Evolutionary conservation across 345 rosid species (phyloP).

Genomic region (Hevea brasiliensis): DNA sequence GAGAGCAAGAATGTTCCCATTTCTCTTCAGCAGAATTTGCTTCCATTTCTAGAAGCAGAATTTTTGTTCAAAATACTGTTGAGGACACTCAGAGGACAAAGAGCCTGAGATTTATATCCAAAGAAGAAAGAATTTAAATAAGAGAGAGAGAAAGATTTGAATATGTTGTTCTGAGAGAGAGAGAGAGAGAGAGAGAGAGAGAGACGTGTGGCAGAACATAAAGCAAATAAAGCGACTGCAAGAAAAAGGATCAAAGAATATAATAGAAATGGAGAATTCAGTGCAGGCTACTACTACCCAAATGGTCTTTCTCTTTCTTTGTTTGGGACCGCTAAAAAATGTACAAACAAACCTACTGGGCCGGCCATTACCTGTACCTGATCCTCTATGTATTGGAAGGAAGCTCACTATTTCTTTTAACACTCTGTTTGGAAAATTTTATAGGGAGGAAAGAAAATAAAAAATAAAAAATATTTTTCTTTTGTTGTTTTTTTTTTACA

Average conservation of each 20-base stretch:
- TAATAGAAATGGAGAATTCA: slow-evolving; percentile 18
- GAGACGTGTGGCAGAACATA: slow-evolving; percentile 31
- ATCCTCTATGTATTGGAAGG: not conserved
- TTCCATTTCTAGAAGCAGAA: too few relatives aligned
- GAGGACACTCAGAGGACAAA: slow-evolving; percentile 11
- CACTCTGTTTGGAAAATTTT: too few relatives aligned
- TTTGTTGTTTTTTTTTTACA: too few relatives aligned
- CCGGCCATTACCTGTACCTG: slow-evolving; percentile 25
- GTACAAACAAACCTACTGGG: slow-evolving; percentile 7
- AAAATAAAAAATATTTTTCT: too few relatives aligned
- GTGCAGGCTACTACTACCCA: slow-evolving; percentile 20
- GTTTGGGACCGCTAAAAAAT: slow-evolving; percentile 7
- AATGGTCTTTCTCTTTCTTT: slow-evolving; percentile 10
- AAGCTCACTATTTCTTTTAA: too few relatives aligned
- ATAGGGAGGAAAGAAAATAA: too few relatives aligned
- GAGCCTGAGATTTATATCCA: slow-evolving; percentile 5
- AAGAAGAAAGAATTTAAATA: slow-evolving; percentile 23
- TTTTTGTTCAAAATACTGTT: not conserved
- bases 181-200: slow-evolving; percentile 7
- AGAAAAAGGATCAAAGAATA: slow-evolving; percentile 13
- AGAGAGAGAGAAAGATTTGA: slow-evolving; percentile 7
- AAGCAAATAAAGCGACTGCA: slow-evolving; percentile 16
- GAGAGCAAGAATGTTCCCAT: slow-evolving; percentile 15
- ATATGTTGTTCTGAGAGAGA: not conserved
- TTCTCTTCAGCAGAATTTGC: slow-evolving; percentile 9